A percentile compares a stretch with the other conserved stretches of the same genome.
phyloP scores from a whole-genome alignment of 345 rosid genomes.

The Carallia pectinifolia region DNA sequence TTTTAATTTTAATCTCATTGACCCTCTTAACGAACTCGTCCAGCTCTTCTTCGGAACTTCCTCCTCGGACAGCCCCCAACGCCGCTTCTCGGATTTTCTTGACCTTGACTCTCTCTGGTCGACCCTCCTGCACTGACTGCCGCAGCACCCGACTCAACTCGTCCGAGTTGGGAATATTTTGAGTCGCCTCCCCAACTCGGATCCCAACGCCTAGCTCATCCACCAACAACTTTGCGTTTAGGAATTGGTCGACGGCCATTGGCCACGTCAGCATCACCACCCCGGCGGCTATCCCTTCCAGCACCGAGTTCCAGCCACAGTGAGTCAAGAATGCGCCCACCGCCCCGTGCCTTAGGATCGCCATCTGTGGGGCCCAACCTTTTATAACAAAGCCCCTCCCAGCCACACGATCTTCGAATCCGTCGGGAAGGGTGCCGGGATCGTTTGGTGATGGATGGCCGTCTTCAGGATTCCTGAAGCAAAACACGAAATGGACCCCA shows the following conservation, averaged over 20 bases:
- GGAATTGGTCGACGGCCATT: conserved; percentile 59
- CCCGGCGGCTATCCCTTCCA: conserved; percentile 48
- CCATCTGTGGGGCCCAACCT: conserved; percentile 61
- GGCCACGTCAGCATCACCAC: conserved; percentile 70
- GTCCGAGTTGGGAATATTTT: conserved; percentile 34
- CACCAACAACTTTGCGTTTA: conserved; percentile 44
- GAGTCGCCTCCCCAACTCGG: conserved; percentile 48
- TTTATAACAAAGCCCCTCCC: conserved; percentile 47
- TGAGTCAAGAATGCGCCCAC: conserved; percentile 64
- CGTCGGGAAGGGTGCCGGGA: conserved; percentile 20
- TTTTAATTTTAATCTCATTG: neutral
- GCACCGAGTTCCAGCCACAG: conserved; percentile 67
- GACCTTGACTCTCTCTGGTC: conserved; percentile 28
- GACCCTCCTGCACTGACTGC: conserved; percentile 25
- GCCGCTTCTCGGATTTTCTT: conserved; percentile 40
- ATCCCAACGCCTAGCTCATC: conserved; percentile 50
- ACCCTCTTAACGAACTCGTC: conserved; percentile 31
- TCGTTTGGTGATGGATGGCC: neutral
- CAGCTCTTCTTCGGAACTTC: conserved; percentile 49
- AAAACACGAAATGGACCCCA: conserved; percentile 52
- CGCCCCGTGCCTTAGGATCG: conserved; percentile 41
- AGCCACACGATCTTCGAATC: conserved; percentile 48
- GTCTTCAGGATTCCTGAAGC: conserved; percentile 28
- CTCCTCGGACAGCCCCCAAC: conserved; percentile 38
- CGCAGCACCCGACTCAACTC: conserved; percentile 33